Evolutionary conservation across 345 rosid genomes (phyloP), one percentile per base, ranked within the genome.

Genomic region (Citrus glauca): DNA sequence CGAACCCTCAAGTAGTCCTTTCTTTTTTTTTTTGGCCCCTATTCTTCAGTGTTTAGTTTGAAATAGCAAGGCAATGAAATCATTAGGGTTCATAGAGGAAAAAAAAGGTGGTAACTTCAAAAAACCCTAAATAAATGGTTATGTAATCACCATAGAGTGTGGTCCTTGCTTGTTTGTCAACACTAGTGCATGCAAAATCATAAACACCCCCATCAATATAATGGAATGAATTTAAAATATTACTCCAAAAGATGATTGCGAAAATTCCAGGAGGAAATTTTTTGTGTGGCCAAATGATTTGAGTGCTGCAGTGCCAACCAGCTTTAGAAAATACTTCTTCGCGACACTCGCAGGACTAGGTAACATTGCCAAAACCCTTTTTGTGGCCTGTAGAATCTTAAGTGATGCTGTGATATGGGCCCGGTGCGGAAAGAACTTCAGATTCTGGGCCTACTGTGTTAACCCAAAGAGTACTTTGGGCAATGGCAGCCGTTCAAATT

Each of bases 171-270:
- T 1, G 28, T 65, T 48, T 48, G 71, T 62, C 63, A 56, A 25
- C 30, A 50, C 30, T 68, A 35, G 56, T 65, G 62, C 66, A 65
- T 67, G 74, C 81, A 77, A 67, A 64, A 75, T 81, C 66, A 25
- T 57, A 25, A 73, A 25, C 55, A 25, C 30, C 30, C 30, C 22
- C 50, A 45, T 45, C 50, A 53, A 53, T 0, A 17, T 2, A 68
- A 24, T 38, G 55, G 4, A n/a, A 9, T 20, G 20, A 38, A 68
- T 68, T 40, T n/a, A 10, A 27, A 3, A 4, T 50, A n/a, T 53
- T 53, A 13, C 50, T 13, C 17, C 50, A 13, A 45, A 13, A 13
- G 17, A 9, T n/a, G 30, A 60, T 24, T 10, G 13, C 9, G 30
- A 60, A 60, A 60, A 60, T 60, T 11, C 30, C 64, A 27, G 5